Percentiles rank a stretch among this genome's conserved stretches.
phyloP scores from a whole-genome alignment of 495 filamentous ascomycete genomes.

The Daldinia childiae region DNA sequence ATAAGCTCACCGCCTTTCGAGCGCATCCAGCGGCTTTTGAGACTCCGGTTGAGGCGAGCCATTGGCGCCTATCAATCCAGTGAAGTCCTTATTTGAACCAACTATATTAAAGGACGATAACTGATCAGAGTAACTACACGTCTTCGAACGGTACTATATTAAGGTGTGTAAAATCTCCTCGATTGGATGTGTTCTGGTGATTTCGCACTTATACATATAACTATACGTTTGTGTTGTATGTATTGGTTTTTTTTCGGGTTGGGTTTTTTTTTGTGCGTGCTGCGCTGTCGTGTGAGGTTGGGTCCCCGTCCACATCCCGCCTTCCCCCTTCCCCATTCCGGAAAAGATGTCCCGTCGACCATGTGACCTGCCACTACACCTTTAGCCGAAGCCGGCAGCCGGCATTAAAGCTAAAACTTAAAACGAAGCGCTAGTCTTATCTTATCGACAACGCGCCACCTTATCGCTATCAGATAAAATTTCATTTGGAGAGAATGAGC shows the following conservation, averaged over 20 bases:
- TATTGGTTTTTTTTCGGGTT: neutral
- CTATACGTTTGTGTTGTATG: slow-evolving; percentile 7
- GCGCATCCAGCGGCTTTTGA: slow-evolving; percentile 38
- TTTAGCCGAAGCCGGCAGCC: slow-evolving; percentile 42
- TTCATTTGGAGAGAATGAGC: neutral
- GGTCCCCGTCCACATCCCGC: slow-evolving; percentile 20
- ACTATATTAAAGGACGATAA: slow-evolving; percentile 11
- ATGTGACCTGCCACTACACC: slow-evolving; percentile 25
- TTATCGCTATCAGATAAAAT: slow-evolving; percentile 23
- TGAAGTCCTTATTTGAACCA: slow-evolving; percentile 1
- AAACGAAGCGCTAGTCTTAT: slow-evolving; percentile 24
- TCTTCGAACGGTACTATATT: slow-evolving; percentile 14
- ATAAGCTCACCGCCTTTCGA: slow-evolving; percentile 37
- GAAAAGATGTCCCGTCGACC: slow-evolving; percentile 41
- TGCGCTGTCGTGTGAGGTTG: slow-evolving; percentile 28
- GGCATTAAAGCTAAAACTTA: slow-evolving; percentile 23
- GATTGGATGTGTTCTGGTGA: slow-evolving; percentile 14
- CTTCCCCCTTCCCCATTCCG: slow-evolving; percentile 26
- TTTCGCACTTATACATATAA: slow-evolving; percentile 2
- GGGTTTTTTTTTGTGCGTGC: slow-evolving; percentile 1
- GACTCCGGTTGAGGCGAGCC: slow-evolving; percentile 11
- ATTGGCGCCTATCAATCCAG: slow-evolving; percentile 31
- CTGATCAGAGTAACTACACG: slow-evolving; percentile 7
- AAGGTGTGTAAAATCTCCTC: slow-evolving; percentile 19
- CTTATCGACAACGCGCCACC: slow-evolving; percentile 33